Base-by-base conservation (phyloP, 2,329 filamentous ascomycete genomes). In the Monilinia aucupariae region DNA sequence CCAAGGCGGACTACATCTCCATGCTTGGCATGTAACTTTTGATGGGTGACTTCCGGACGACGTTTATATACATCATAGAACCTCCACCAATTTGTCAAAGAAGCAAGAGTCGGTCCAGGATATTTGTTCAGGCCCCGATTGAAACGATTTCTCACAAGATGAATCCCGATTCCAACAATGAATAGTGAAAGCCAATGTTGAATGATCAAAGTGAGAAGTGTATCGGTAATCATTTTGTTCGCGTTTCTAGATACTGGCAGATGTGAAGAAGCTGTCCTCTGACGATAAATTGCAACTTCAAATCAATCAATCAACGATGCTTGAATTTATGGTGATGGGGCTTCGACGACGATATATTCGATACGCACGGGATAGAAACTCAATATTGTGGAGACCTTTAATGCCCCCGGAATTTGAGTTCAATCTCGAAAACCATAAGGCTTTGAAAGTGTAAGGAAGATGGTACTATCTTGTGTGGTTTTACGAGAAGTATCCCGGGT, bases 1-100 rank as follows among this genome's bases (percentile, higher is more conserved):
- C 89, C 90, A 4, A 92, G 76, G 1, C 90, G 82, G 1, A 94
- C 88, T 3, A 93, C 79, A 71, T 89, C 84, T 53, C 90, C 90
- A 76, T 91, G 80, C 69, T 90, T 81, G 17, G 81, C 80, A 72
- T 94, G 90, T 0, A 94, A 78, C 10, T 76, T 79, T 51, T 87
- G 81, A 65, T 89, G 86, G 0, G 87, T 91, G 66, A 83, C 75
- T 64, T 94, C 87, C 4, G 89, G 83, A 47, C 83, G 79, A 56
- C 84, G 81, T 10, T 81, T 79, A 63, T 80, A 85, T 1, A 90
- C 88, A 69, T 91, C 87, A 70, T 82, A 80, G 66, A 91, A 84
- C 25, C 90, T 81, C 89, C 90, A 93, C 80, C 84, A 86, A 71
- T 93, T 84, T 15, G 87, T 89, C 61, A 84, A 79, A 4, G 77